Base-by-base conservation (phyloP, 176 grass and related monocot genomes). In the Oropetium thomaeum region DNA sequence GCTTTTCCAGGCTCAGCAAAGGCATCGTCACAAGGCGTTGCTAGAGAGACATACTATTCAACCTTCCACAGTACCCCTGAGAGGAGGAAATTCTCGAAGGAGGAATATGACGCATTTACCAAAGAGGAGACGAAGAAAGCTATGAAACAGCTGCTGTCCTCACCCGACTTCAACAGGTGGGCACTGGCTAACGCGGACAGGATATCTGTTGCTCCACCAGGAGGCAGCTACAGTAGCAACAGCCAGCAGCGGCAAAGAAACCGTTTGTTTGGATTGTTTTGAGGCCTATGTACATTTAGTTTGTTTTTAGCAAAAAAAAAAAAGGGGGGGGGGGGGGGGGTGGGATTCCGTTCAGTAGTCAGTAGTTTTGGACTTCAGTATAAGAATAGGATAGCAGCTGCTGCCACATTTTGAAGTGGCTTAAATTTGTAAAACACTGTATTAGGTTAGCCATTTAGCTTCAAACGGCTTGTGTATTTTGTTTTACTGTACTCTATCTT, bases 101-200 rank as follows among this genome's bases (percentile, higher is more conserved):
- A 92, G 83, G 83, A 97, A 82, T 97, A 92, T 48, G 83, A 87
- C 35, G 65, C 66, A 40, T 83, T 93, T 49, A 97, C 95, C 5
- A 91, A 33, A 79, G 79, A 97, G 69, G 80, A 93, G 73, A 97
- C 95, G 26, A 73, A 72, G 12, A 89, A 90, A 64, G 84, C 76
- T 51, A 82, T 97, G 84, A 78, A 58, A 14, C 77, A 97, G 47
- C 29, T 97, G 61, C 2, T 93, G 17, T 93, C 88, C 34, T 91
- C 94, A 2, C 83, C 88, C 0, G 94, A 93, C 54, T 97, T 97
- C 86, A 90, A 87, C 74, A 80, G 73, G 62, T 97, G 95, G 95
- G 95, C 86, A 28, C 42, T 86, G 22, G 54, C 81, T 31, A 97
- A 97, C 42, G 81, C 69, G 0, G 79, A 87, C 49, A 93, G 91